Base-by-base conservation (phyloP, 768 basidiomycete genomes). In the Guyanaporus albipodus region DNA sequence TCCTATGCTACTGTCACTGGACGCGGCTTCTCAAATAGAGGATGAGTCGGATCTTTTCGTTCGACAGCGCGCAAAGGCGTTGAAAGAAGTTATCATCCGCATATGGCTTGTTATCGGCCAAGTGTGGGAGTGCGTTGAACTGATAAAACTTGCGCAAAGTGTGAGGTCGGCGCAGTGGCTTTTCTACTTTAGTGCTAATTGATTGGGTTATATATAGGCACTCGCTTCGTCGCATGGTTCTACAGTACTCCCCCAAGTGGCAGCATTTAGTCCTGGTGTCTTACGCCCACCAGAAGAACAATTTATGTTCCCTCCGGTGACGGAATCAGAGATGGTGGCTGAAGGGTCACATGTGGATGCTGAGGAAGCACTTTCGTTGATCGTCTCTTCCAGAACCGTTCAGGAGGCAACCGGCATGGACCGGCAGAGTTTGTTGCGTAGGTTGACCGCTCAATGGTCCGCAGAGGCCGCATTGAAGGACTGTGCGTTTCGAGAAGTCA, bases 1-100 rank as follows among this genome's bases (percentile, higher is more conserved):
- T 27, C 92, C 93, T 5, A 92, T 96, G 89, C 66, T 96, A 22
- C 61, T 90, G n/a, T 82, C 87, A 2, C 64, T 95, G 40, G 79
- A 88, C 45, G 64, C 57, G 7, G 78, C 78, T 9, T 68, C 77
- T 4, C 71, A 71, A 27, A 55, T 71, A 22, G 70, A 72, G n/a
- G 69, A 72, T 15, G 58, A 60, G 10, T 65, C 69, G 26, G 72
- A 78, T 49, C 43, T 59, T 36, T 63, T 65, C n/a, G 61, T 60
- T 22, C 59, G 67, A 18, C 70, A 70, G 52, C 79, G 80, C 49
- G 68, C 72, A 21, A 70, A 64, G 46, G 76, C 75, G 4, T 73
- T 92, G 32, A 80, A 76, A 50, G 83, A 84, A 58, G 59, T 89
- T 27, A 56, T 91, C 11, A 71, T 77, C 10, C 76, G 72, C 28